These are phyloP conservation scores for Phaseolus lunatus DNA, from an alignment of 306 rosid genomes.

Conservation along the genomic window DNA sequence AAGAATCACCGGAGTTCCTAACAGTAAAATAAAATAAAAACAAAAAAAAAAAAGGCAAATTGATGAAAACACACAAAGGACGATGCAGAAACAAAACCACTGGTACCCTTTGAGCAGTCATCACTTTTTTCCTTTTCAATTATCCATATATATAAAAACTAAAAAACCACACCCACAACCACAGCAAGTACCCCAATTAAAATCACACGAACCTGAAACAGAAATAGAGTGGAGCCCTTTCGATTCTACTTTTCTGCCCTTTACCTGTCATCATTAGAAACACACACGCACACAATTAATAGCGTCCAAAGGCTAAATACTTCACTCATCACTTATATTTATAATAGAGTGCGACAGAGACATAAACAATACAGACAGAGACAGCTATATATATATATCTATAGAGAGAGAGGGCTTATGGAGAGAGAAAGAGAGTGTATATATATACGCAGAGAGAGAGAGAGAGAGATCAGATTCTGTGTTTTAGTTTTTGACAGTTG, in stretches of 20 bases:
- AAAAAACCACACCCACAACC: constrained; percentile 15
- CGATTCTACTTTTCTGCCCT: constrained; percentile 71
- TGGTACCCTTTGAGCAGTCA: constrained; percentile 35
- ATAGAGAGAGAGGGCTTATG: no score
- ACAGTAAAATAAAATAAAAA: constrained; percentile 28
- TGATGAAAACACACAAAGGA: constrained; percentile 40
- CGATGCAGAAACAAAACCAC: constrained; percentile 21
- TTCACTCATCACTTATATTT: constrained; percentile 51
- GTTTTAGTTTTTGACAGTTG: constrained; percentile 77
- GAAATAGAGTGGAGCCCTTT: constrained; percentile 71
- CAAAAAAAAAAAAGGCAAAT: not conserved
- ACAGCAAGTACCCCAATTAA: constrained; percentile 37
- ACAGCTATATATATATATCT: constrained; percentile 15
- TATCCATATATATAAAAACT: not conserved
- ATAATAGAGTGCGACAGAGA: constrained; percentile 51
- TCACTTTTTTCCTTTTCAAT: constrained; percentile 29
- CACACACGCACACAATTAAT: constrained; percentile 46
- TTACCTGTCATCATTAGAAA: constrained; percentile 71
- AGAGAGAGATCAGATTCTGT: constrained; percentile 51
- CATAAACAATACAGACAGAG: constrained; percentile 54
- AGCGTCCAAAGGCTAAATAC: constrained; percentile 44
- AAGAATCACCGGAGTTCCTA: constrained; percentile 69
- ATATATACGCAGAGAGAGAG: constrained; percentile 29
- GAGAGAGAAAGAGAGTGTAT: constrained; percentile 49
- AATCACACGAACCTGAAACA: constrained; percentile 72